phyloP scores from a whole-genome alignment of 78 protist genomes.

The Dictyostelium brefeldianum region DNA sequence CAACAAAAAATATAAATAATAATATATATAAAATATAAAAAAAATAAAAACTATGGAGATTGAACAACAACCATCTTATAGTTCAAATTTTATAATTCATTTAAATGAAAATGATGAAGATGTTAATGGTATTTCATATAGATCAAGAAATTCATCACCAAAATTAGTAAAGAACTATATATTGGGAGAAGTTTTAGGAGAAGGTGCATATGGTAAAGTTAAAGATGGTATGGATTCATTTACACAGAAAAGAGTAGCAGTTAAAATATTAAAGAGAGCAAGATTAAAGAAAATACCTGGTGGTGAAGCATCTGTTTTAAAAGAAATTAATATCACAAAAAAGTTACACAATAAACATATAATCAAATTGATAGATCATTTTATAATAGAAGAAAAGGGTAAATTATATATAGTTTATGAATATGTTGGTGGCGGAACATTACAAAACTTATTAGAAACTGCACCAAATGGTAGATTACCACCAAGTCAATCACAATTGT shows the following conservation, averaged over 20 bases:
- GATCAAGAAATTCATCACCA: constrained; percentile 18
- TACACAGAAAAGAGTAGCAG: constrained; percentile 83
- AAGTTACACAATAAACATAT: constrained; percentile 68
- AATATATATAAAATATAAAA: neutral
- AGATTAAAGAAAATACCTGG: constrained; percentile 75
- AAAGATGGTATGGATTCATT: constrained; percentile 80
- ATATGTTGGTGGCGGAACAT: constrained; percentile 82
- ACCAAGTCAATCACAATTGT: constrained; percentile 46
- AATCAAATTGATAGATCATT: constrained; percentile 78
- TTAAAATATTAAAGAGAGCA: constrained; percentile 74
- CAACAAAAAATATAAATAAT: neutral
- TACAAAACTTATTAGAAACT: constrained; percentile 70
- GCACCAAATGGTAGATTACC: constrained; percentile 55
- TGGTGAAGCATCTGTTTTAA: constrained; percentile 80
- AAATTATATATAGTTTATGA: constrained; percentile 86
- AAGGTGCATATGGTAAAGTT: constrained; percentile 87
- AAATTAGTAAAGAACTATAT: constrained; percentile 62
- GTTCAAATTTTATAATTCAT: constrained; percentile 17
- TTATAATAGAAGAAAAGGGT: constrained; percentile 70
- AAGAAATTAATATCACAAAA: constrained; percentile 72
- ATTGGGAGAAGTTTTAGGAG: constrained; percentile 69
- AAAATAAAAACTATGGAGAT: neutral
- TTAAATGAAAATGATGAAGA: constrained; percentile 31
- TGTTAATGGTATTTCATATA: constrained; percentile 44
- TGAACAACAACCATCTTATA: constrained; percentile 1